A percentile compares a stretch with the other conserved stretches of the same genome.
Conservation (phyloP, 163 green algal species). For the Prototheca stagnorum region DNA sequence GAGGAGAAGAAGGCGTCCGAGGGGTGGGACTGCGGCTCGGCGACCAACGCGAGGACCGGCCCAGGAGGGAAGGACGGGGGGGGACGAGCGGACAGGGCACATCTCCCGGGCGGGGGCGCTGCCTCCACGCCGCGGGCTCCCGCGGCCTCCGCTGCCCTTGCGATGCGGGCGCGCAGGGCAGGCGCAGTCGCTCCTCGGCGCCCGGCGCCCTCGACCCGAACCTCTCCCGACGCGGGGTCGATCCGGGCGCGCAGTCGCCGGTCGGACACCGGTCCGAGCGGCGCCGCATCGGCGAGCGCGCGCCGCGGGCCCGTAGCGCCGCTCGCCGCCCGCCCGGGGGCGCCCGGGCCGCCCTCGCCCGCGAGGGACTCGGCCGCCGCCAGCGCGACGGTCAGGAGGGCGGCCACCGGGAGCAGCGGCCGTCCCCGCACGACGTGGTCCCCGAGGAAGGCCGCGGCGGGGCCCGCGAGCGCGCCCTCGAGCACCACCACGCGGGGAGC, state of each 20-base stretch:
- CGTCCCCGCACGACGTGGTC: constrained; percentile 10
- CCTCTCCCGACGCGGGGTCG: too few species aligned
- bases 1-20: background rate
- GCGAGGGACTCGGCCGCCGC: background rate
- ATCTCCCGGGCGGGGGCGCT: background rate
- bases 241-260: too few species aligned
- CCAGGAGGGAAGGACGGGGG: background rate
- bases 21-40: too few species aligned
- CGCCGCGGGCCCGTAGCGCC: too few species aligned
- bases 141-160: background rate
- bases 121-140: too few species aligned
- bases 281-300: too few species aligned
- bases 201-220: too few species aligned
- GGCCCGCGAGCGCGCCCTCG: too few species aligned
- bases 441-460: constrained; percentile 9
- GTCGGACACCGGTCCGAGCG: too few species aligned
- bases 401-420: constrained; percentile 21
- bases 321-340: too few species aligned
- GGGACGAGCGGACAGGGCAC: background rate
- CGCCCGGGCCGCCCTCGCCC: background rate
- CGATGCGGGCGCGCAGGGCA: too few species aligned
- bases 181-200: too few species aligned
- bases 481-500: background rate
- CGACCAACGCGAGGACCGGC: background rate
- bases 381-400: constrained; percentile 18